Conservation (phyloP, 495 filamentous ascomycete genomes). For the Aspergillus kassunensis region DNA sequence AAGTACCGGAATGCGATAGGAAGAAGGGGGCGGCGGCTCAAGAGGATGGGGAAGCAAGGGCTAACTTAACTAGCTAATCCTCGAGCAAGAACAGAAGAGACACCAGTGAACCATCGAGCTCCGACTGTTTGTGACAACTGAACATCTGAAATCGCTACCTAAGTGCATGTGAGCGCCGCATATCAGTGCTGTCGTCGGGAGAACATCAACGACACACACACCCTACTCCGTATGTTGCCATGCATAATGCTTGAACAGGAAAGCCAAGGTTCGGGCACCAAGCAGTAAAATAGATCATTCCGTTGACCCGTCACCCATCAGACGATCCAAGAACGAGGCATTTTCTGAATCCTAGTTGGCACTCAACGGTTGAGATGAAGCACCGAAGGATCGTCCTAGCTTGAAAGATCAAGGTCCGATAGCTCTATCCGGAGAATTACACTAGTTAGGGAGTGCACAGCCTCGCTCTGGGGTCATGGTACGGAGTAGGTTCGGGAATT, state of each 20-base stretch:
- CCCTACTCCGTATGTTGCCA: background rate
- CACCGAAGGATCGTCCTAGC: background rate
- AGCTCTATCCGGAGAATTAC: background rate
- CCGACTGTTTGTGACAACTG: no score
- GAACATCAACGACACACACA: background rate
- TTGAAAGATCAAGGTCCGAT: background rate
- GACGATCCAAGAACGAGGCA: background rate
- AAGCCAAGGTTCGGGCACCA: slow-evolving; percentile 7
- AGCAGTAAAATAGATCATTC: background rate
- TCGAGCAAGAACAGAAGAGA: no score
- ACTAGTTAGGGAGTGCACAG: slow-evolving; percentile 1
- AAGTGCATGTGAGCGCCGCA: background rate
- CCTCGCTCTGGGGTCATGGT: slow-evolving; percentile 6
- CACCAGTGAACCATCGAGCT: no score
- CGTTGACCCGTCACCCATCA: background rate
- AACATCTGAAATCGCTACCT: background rate
- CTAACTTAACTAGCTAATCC: no score
- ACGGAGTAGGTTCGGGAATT: background rate
- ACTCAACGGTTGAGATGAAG: background rate
- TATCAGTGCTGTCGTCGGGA: background rate
- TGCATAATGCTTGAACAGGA: background rate
- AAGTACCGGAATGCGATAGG: no score
- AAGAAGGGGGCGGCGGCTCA: no score
- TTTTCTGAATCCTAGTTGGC: background rate
- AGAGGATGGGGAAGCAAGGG: no score